Evolutionary conservation across 1,284 basidiomycete species (phyloP).

Genomic region (Moesziomyces aphidis): DNA sequence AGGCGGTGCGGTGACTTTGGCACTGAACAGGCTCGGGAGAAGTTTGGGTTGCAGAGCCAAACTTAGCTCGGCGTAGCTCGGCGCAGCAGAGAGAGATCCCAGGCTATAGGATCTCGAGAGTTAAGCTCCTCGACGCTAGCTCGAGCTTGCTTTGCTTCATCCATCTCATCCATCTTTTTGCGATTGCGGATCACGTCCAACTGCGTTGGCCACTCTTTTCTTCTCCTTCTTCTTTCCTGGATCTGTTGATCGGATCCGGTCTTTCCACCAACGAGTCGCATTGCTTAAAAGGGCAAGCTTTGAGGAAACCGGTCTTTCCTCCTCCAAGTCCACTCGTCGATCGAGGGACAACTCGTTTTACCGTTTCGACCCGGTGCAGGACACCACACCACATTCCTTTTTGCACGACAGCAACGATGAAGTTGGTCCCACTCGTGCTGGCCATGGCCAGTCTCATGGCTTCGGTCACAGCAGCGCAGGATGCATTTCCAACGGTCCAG

Average conservation of each 20-base stretch:
- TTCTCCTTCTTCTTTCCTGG: conserved; percentile 1
- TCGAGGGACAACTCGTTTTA: conserved; percentile 2
- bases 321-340: conserved; percentile 7
- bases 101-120: neutral
- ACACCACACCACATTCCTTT: conserved; percentile 16
- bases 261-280: neutral
- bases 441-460: conserved; percentile 27
- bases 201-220: conserved; percentile 11
- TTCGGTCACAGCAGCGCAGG: conserved; percentile 15
- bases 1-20: too few species aligned
- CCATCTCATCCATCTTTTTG: conserved; percentile 2
- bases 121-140: neutral
- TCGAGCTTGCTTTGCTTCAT: neutral
- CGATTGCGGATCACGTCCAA: conserved; percentile 1
- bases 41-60: neutral
- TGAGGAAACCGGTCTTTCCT: neutral
- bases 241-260: conserved; percentile 31
- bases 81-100: too few species aligned
- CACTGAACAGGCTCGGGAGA: too few species aligned
- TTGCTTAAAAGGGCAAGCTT: neutral
- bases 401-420: conserved; percentile 12
- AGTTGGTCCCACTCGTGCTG: conserved; percentile 24
- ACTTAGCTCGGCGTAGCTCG: neutral
- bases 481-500: neutral
- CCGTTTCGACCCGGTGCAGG: conserved; percentile 28